Percentiles rank a stretch among this genome's conserved stretches.
phyloP scores from a whole-genome alignment of 805 yeast genomes.

The Suhomyces tanzawaensis region DNA sequence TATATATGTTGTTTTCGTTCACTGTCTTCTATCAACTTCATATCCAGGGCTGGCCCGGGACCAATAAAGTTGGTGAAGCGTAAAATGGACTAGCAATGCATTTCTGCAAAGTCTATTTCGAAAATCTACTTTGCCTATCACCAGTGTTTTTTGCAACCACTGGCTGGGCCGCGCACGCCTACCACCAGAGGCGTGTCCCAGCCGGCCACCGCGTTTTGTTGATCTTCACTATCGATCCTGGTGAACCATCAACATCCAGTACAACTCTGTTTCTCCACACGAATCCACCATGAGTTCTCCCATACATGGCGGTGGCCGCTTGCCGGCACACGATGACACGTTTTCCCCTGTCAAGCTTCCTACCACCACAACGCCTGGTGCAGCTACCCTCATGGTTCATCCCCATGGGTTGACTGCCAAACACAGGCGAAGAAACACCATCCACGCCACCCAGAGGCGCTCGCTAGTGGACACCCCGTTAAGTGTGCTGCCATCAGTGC shows the following conservation, averaged over 20 bases:
- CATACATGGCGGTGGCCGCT: not conserved
- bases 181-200: no score
- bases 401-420: constrained; percentile 49
- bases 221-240: not conserved
- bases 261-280: no score
- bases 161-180: not conserved
- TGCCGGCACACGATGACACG: constrained; percentile 8
- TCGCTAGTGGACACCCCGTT: constrained; percentile 14
- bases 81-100: no score
- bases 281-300: not conserved
- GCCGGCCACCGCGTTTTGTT: no score
- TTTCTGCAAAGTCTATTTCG: no score
- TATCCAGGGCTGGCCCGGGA: no score
- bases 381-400: constrained; percentile 8
- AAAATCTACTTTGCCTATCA: no score
- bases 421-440: constrained; percentile 28
- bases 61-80: no score
- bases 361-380: constrained; percentile 1
- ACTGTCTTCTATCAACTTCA: no score
- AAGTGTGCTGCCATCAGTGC: constrained; percentile 3
- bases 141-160: not conserved
- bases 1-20: no score
- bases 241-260: not conserved
- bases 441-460: constrained; percentile 9
- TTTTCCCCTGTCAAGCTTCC: constrained; percentile 17